A percentile compares a stretch with the other conserved stretches of the same genome.
Conservation (phyloP, 2,329 filamentous ascomycete species). For the Cryphonectria naterciae region DNA sequence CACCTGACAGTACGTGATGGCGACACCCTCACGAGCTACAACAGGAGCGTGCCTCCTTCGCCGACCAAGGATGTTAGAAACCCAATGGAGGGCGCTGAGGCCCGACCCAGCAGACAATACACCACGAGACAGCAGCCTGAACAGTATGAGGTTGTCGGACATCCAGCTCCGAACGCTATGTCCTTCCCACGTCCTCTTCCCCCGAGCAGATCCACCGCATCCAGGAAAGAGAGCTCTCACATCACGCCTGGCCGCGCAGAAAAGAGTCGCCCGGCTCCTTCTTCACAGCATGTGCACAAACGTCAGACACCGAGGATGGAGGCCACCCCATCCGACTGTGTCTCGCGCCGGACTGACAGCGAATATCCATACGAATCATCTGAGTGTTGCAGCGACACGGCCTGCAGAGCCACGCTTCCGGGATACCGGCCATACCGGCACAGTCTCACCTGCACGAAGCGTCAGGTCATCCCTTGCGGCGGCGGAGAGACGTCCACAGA, state of each 20-base stretch:
- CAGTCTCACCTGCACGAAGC: slow-evolving; percentile 31
- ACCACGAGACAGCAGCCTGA: neutral
- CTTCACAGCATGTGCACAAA: slow-evolving; percentile 1
- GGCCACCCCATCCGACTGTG: slow-evolving; percentile 19
- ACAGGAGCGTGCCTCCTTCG: slow-evolving; percentile 21
- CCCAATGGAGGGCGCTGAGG: neutral
- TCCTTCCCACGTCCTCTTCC: slow-evolving; percentile 8
- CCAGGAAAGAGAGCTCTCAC: slow-evolving; percentile 33
- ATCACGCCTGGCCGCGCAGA: slow-evolving; percentile 33
- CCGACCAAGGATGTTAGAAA: slow-evolving; percentile 12
- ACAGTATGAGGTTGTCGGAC: neutral
- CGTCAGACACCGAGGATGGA: slow-evolving; percentile 8
- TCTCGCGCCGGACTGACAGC: slow-evolving; percentile 24
- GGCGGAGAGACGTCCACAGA: slow-evolving; percentile 17
- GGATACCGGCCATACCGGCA: slow-evolving; percentile 32
- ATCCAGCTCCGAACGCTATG: neutral
- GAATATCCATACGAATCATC: slow-evolving; percentile 24
- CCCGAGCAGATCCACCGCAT: neutral
- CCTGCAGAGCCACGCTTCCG: slow-evolving; percentile 32
- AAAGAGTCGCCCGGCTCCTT: neutral
- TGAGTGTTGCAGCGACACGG: slow-evolving; percentile 28
- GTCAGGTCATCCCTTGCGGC: neutral
- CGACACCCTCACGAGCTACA: slow-evolving; percentile 27
- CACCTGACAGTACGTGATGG: slow-evolving; percentile 30
- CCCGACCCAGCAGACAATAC: neutral